These are phyloP conservation scores for Boletus sp. DNA, from an alignment of 768 basidiomycete species.

Conservation along the genomic window DNA sequence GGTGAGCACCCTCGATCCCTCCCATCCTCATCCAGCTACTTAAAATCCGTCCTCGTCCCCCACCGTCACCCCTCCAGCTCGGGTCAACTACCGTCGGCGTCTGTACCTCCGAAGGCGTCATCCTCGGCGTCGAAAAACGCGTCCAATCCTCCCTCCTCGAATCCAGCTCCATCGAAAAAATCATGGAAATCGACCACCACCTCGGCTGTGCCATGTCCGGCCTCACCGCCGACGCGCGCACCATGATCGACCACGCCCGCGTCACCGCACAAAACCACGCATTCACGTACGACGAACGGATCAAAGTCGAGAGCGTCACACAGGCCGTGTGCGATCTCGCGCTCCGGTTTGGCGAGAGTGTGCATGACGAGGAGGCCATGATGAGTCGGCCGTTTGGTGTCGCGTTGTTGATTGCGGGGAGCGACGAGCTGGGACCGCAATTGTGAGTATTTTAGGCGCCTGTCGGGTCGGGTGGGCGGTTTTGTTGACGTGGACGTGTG, in stretches of 20 bases:
- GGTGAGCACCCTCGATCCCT: too few species aligned
- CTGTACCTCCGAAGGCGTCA: conserved; percentile 83
- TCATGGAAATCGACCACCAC: conserved; percentile 98
- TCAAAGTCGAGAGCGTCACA: conserved; percentile 96
- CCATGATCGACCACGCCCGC: conserved; percentile 99
- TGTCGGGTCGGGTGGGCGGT: not conserved
- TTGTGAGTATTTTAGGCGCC: conserved; percentile 56
- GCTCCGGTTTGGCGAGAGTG: conserved; percentile 96
- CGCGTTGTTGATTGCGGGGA: conserved; percentile 93
- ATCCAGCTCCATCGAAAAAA: conserved; percentile 96
- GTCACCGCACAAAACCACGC: conserved; percentile 94
- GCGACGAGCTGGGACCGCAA: conserved; percentile 95
- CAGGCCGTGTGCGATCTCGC: conserved; percentile 99
- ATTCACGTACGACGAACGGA: conserved; percentile 95
- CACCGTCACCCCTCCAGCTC: too few species aligned
- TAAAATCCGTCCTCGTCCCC: too few species aligned
- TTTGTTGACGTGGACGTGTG: not conserved
- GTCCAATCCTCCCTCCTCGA: conserved; percentile 96
- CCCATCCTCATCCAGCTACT: too few species aligned
- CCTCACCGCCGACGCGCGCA: conserved; percentile 95
- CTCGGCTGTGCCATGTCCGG: conserved; percentile 98
- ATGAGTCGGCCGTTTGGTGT: conserved; percentile 99
- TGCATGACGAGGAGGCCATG: conserved; percentile 97
- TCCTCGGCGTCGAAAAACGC: conserved; percentile 97
- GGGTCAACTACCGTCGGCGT: too few species aligned